Evolutionary conservation across 441 rosid species (phyloP), one percentile per base, ranked within the genome.

Genomic region (Jatropha multifida): DNA sequence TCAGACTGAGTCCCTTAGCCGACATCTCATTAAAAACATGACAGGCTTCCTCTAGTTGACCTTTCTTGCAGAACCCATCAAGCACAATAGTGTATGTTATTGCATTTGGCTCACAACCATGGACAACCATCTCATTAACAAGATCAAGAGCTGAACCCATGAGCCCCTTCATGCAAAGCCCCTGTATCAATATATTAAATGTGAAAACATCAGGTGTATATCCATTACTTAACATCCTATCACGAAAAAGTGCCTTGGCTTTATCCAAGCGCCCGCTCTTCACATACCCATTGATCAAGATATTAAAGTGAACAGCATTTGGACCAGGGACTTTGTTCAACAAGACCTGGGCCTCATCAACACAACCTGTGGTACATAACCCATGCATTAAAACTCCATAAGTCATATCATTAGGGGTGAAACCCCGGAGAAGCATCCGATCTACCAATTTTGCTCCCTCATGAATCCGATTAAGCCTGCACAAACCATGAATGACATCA

Each of bases 371-470:
- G 82, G 80, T 85, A 83, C 97, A 91, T 20, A 94, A 80, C 40
- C 90, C 92, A 58, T 88, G 83, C 90, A 90, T 81, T 54, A 94
- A 77, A 76, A 86, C 75, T 44, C 92, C 97, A 73, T 88, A 91
- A n/a, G 97, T 90, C 32, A 83, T 20, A 71, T 79, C 88, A 81
- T 88, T 86, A 46, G 98, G 97, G 52, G 83, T 67, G 74, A 88
- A 87, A 63, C 93, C 97, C 26, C 88, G 86, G 18, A 83, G 74
- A 78, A 89, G 85, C 96, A 92, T 91, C 76, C 97, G 87, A 65
- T 90, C 92, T 78, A 90, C 88, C 84, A 89, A 72, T 83, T 89
- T 92, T 10, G 85, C 88, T 10, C 97, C 93, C 80, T 91, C 98
- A 55, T 85, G 92, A 77, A 90, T 84, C 58, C 96, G 81, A 44